phyloP scores from a whole-genome alignment of 148 eudicot species.

The Rhododendron ferrugineum region DNA sequence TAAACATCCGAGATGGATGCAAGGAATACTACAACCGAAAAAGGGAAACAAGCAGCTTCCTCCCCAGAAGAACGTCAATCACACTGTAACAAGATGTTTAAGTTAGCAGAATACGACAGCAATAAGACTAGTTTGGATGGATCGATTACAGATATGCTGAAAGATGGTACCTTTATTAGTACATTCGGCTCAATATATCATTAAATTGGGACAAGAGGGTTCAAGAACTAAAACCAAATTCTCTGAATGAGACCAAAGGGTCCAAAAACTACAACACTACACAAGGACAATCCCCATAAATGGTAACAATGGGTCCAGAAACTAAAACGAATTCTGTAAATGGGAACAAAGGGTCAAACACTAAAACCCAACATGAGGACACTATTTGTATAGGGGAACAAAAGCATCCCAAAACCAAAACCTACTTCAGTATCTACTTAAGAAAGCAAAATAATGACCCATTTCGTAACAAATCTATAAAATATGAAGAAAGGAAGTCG shows the following conservation, averaged over 20 bases:
- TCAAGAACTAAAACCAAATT: background rate
- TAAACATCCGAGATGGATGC: constrained; percentile 28
- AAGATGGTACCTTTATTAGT: too few species aligned
- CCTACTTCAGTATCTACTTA: background rate
- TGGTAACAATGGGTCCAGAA: background rate
- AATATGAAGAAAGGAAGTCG: background rate
- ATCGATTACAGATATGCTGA: background rate
- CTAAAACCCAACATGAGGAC: background rate
- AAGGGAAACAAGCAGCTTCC: background rate
- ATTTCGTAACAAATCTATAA: background rate
- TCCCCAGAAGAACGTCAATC: background rate
- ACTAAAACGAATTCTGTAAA: background rate
- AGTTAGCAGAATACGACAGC: background rate
- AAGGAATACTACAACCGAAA: background rate
- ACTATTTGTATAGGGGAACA: background rate
- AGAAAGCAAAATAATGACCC: background rate
- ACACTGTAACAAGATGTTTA: background rate
- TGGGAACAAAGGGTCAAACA: background rate
- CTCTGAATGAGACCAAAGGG: background rate
- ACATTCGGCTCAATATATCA: background rate
- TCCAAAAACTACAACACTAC: background rate
- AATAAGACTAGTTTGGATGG: background rate
- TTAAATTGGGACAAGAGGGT: background rate
- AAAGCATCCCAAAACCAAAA: background rate
- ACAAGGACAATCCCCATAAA: background rate